Evolutionary conservation across 2,329 filamentous ascomycete species (phyloP).

Genomic region (Hymenoscyphus scutula): DNA sequence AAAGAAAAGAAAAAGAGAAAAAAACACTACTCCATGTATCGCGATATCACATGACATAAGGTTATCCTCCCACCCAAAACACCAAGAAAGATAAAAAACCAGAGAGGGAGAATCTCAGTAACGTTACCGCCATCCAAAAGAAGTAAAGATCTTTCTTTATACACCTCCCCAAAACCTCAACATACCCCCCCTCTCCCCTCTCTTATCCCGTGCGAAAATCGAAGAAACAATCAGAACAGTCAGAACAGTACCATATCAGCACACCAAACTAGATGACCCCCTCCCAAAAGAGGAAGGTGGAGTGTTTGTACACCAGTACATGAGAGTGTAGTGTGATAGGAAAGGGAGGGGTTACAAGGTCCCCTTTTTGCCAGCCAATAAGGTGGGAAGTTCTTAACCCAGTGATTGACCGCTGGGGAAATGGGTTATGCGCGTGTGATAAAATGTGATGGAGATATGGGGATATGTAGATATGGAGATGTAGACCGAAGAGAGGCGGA

Average conservation of each 20-base stretch:
- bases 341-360: not conserved
- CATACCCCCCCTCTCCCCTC: not conserved
- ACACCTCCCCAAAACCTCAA: not conserved
- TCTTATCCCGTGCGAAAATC: not conserved
- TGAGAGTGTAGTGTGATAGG: not conserved
- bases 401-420: too few species aligned
- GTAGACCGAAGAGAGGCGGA: too few species aligned
- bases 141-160: not conserved
- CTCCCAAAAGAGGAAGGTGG: not conserved
- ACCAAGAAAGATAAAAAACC: not conserved
- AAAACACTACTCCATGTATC: too few species aligned
- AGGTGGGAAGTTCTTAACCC: too few species aligned
- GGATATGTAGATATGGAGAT: too few species aligned
- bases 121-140: not conserved
- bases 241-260: not conserved
- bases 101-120: not conserved
- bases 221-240: too few species aligned
- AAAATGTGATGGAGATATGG: not conserved
- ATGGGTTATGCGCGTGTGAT: not conserved
- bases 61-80: not conserved
- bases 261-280: not conserved
- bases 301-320: not conserved
- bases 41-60: not conserved
- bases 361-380: not conserved
- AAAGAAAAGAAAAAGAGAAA: not conserved